Conservation (phyloP, 1,139 yeast species). For the Candida glucosophila region DNA sequence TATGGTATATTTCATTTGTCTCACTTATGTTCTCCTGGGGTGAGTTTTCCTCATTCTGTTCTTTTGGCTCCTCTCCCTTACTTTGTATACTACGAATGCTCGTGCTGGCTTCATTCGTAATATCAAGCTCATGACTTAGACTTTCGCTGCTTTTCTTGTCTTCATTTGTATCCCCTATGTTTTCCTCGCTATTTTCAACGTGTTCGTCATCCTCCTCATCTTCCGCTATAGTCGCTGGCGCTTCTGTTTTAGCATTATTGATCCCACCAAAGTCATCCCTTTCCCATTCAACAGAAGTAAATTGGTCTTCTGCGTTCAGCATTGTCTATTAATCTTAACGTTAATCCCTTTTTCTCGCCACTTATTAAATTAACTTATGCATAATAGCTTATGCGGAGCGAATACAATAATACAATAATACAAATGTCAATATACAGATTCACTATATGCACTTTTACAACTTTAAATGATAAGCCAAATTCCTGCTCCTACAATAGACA, state of each 20-base stretch:
- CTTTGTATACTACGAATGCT: no score
- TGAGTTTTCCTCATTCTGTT: not conserved
- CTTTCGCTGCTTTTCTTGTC: conserved; percentile 1
- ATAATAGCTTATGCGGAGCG: not conserved
- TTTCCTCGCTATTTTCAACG: conserved; percentile 4
- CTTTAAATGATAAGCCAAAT: conserved; percentile 55
- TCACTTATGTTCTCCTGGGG: not conserved
- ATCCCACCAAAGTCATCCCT: conserved; percentile 27
- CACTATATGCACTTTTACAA: conserved; percentile 1
- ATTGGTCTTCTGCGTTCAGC: conserved; percentile 40
- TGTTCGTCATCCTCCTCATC: conserved; percentile 5
- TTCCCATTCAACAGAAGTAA: conserved; percentile 54
- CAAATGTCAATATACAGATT: not conserved
- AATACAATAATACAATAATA: not conserved
- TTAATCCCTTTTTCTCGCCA: not conserved
- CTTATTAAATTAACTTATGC: not conserved
- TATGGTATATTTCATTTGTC: not conserved
- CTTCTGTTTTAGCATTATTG: conserved; percentile 1
- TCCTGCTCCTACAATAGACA: conserved; percentile 54
- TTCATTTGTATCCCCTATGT: conserved; percentile 1
- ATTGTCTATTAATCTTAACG: no score
- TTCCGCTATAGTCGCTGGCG: conserved; percentile 7
- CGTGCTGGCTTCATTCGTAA: conserved; percentile 2
- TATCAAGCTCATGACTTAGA: not conserved
- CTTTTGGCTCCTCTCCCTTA: not conserved